These are phyloP conservation scores for Hemisphaericaspora lyxosophila DNA, from an alignment of 1,139 yeast species.

Conservation along the genomic window DNA sequence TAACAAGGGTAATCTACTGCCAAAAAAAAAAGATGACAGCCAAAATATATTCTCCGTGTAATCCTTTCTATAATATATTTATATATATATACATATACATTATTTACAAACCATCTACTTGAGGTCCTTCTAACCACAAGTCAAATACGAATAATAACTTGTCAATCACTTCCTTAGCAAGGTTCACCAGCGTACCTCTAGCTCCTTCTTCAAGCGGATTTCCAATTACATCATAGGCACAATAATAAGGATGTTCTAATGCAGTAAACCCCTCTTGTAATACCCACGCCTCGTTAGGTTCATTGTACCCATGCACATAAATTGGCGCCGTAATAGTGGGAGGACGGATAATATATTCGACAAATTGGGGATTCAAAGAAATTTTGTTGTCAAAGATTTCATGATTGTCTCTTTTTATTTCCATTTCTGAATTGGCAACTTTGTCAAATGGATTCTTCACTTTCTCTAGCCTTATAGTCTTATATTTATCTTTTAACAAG, in stretches of 20 bases:
- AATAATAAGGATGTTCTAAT: constrained; percentile 30
- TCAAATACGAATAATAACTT: constrained; percentile 18
- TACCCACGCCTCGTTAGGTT: constrained; percentile 30
- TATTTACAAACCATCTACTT: constrained; percentile 1
- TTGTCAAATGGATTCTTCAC: constrained; percentile 13
- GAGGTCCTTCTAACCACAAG: constrained; percentile 20
- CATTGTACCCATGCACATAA: constrained; percentile 18
- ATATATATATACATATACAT: too few species aligned
- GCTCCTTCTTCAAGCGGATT: constrained; percentile 16
- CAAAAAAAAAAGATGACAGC: too few species aligned
- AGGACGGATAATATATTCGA: constrained; percentile 25
- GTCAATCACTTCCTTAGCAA: constrained; percentile 13
- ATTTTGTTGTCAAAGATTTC: constrained; percentile 13
- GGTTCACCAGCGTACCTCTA: constrained; percentile 19
- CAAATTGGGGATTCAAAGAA: constrained; percentile 19
- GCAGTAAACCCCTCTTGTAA: constrained; percentile 7
- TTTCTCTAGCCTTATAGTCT: constrained; percentile 7
- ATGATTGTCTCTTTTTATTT: constrained; percentile 6
- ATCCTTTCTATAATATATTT: too few species aligned
- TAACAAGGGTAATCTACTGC: too few species aligned
- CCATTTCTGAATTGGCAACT: constrained; percentile 5
- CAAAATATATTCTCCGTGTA: too few species aligned
- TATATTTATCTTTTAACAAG: constrained; percentile 18
- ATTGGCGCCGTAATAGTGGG: constrained; percentile 19
- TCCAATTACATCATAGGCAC: constrained; percentile 38